Evolutionary conservation across 495 filamentous ascomycete genomes (phyloP).

Genomic region (Penicillium samsonianum): DNA sequence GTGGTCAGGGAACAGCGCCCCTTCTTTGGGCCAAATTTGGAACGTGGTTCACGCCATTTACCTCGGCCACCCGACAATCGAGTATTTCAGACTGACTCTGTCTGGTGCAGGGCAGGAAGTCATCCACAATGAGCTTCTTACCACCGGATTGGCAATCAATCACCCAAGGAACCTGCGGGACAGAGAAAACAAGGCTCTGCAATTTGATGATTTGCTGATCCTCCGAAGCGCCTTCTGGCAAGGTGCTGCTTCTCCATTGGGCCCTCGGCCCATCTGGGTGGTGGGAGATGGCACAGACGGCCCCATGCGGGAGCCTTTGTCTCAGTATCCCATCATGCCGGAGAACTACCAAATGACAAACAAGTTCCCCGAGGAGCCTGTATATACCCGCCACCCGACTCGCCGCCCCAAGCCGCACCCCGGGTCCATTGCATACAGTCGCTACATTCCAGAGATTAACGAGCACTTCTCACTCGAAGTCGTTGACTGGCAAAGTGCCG

Average conservation of each 20-base stretch:
- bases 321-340: conserved; percentile 54
- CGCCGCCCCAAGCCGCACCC: conserved; percentile 61
- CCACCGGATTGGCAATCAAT: conserved; percentile 52
- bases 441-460: conserved; percentile 65
- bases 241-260: conserved; percentile 64
- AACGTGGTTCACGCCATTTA: conserved; percentile 60
- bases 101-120: conserved; percentile 39
- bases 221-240: conserved; percentile 63
- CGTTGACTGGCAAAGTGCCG: conserved; percentile 53
- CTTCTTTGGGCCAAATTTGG: conserved; percentile 62
- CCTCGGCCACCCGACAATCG: conserved; percentile 53
- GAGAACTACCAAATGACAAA: conserved; percentile 57
- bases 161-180: conserved; percentile 44
- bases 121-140: conserved; percentile 51
- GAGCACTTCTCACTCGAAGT: conserved; percentile 68
- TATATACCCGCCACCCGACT: conserved; percentile 59
- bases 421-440: conserved; percentile 63
- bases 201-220: conserved; percentile 33
- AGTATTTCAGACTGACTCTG: conserved; percentile 55
- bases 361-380: conserved; percentile 46
- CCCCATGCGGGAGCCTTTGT: conserved; percentile 34
- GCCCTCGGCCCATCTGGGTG: conserved; percentile 62
- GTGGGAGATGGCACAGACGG: conserved; percentile 39
- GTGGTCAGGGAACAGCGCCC: conserved; percentile 39
- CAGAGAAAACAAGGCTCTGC: conserved; percentile 21